Evolutionary conservation across 2,329 filamentous ascomycete species (phyloP).

Genomic region (Aspergillus tanneri): DNA sequence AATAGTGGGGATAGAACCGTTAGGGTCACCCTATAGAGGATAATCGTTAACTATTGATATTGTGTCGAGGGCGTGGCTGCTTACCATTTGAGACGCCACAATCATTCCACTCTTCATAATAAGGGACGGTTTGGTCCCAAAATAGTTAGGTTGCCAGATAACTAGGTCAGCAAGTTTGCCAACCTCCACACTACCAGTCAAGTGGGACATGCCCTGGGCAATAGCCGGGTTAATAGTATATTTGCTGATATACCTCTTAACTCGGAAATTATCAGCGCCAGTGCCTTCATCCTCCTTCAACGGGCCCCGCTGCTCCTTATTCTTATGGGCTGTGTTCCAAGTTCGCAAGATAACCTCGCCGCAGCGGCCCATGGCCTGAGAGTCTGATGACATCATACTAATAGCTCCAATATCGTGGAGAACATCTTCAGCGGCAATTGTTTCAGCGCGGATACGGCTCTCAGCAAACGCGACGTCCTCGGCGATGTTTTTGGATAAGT

Average conservation of each 20-base stretch:
- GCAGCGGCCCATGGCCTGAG: conserved; percentile 94
- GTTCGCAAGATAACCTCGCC: conserved; percentile 90
- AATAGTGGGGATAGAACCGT: conserved; percentile 82
- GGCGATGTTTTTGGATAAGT: conserved; percentile 85
- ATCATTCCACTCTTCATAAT: conserved; percentile 90
- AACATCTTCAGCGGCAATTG: conserved; percentile 94
- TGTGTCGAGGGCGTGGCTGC: conserved; percentile 10
- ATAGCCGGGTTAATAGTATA: conserved; percentile 95
- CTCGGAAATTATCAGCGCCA: conserved; percentile 83
- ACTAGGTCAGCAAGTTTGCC: conserved; percentile 89
- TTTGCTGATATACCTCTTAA: conserved; percentile 90
- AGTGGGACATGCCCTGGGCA: conserved; percentile 82
- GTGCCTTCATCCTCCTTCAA: conserved; percentile 76
- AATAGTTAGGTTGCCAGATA: conserved; percentile 79
- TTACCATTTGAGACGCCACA: conserved; percentile 77
- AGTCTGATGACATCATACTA: conserved; percentile 95
- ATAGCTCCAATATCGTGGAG: conserved; percentile 93
- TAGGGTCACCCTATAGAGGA: conserved; percentile 65
- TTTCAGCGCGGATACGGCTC: conserved; percentile 89
- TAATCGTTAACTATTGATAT: neutral
- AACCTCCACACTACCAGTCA: conserved; percentile 82
- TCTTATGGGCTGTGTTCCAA: conserved; percentile 98
- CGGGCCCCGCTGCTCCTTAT: conserved; percentile 77
- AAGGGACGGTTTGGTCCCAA: conserved; percentile 78
- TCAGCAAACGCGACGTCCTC: conserved; percentile 96